Percentiles rank a stretch among this genome's conserved stretches.
Evolutionary conservation across 1,139 yeast genomes (phyloP).

Genomic region (Pneumocystis oryctolagi): DNA sequence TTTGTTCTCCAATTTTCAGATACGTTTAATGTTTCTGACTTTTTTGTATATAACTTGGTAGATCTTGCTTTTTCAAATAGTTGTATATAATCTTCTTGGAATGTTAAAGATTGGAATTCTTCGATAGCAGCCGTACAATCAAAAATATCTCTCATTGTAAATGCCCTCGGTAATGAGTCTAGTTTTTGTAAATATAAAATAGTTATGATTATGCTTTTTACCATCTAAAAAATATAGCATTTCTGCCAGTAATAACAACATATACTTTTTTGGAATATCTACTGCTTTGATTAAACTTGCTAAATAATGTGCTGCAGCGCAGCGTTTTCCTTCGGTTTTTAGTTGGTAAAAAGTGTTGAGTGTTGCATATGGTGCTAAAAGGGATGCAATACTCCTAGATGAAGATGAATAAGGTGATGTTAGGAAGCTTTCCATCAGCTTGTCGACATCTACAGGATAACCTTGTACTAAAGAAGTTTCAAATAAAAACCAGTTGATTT

Average conservation of each 20-base stretch:
- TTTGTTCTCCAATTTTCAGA: neutral
- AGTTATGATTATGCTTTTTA: neutral
- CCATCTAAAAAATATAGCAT: constrained; percentile 1
- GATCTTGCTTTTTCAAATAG: neutral
- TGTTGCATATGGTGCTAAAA: constrained; percentile 1
- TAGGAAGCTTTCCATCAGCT: neutral
- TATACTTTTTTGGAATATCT: neutral
- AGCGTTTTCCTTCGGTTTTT: neutral
- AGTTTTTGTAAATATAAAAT: neutral
- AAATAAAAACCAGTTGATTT: neutral
- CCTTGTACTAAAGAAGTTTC: neutral
- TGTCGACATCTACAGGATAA: neutral
- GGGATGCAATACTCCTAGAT: neutral
- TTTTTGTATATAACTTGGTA: neutral
- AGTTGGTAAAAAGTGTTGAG: neutral
- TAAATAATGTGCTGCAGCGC: neutral
- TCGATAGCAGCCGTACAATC: constrained; percentile 1
- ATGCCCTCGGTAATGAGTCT: neutral
- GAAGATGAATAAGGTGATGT: neutral
- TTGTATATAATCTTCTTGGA: neutral
- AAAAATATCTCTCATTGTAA: neutral
- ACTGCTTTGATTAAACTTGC: constrained; percentile 1
- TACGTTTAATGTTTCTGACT: neutral
- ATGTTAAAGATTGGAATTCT: neutral
- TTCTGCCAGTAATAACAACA: neutral